A percentile compares a stretch with the other conserved stretches of the same genome.
phyloP scores from a whole-genome alignment of 108 stramenopile species.

The Pseudonitzschia multiseries region DNA sequence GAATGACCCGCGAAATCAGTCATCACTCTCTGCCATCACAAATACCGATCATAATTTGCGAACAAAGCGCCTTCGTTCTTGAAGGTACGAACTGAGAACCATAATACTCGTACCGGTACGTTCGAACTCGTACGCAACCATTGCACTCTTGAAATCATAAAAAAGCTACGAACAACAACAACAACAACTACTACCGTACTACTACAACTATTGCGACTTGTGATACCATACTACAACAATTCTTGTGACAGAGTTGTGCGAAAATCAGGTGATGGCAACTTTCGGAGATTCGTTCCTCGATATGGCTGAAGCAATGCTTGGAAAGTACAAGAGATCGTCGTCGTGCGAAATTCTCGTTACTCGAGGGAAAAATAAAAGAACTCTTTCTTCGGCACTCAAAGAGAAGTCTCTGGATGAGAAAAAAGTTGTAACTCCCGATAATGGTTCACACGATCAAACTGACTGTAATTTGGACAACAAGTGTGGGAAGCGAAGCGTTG shows the following conservation, averaged over 20 bases:
- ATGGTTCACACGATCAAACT: background rate
- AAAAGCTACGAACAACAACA: background rate
- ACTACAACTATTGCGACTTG: no score
- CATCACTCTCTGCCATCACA: background rate
- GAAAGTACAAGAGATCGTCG: conserved; percentile 23
- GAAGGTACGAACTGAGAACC: no score
- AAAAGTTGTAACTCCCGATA: background rate
- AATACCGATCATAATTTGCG: background rate
- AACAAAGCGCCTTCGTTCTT: background rate
- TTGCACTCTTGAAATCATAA: no score
- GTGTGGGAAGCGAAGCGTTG: conserved; percentile 24
- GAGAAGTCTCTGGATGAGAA: background rate
- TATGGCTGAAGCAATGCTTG: conserved; percentile 52
- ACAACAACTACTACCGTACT: background rate
- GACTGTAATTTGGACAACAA: background rate
- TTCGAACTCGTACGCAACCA: no score
- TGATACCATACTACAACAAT: no score
- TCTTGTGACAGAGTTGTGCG: no score
- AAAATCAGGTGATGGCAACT: background rate
- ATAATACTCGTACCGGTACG: no score
- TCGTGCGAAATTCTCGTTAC: background rate
- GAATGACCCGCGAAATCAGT: background rate
- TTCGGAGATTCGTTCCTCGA: conserved; percentile 18
- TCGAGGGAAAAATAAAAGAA: background rate
- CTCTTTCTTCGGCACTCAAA: background rate